These are phyloP conservation scores for Rosa multiflora DNA, from an alignment of 306 rosid species.

Conservation along the genomic window DNA sequence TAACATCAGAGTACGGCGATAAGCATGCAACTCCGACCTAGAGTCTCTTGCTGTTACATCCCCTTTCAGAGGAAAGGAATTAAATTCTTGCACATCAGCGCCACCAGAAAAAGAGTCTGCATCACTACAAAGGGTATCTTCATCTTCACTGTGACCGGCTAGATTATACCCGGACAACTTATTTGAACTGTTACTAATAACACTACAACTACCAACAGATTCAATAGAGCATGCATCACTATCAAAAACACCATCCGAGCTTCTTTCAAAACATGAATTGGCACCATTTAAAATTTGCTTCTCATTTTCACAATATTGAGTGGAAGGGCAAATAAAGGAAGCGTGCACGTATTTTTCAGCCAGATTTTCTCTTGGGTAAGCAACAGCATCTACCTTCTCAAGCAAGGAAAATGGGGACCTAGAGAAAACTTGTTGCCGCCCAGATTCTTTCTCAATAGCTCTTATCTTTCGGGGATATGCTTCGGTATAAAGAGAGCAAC, in stretches of 20 bases:
- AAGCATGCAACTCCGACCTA: slow-evolving; percentile 78
- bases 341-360: background rate
- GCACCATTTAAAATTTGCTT: slow-evolving; percentile 35
- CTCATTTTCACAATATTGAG: slow-evolving; percentile 12
- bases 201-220: slow-evolving; percentile 80
- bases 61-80: slow-evolving; percentile 33
- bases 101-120: slow-evolving; percentile 56
- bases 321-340: background rate
- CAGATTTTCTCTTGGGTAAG: slow-evolving; percentile 43
- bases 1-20: slow-evolving; percentile 55
- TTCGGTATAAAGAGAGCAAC: slow-evolving; percentile 20
- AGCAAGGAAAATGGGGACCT: slow-evolving; percentile 27
- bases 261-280: slow-evolving; percentile 40
- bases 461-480: slow-evolving; percentile 56
- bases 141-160: slow-evolving; percentile 53
- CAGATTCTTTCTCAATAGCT: slow-evolving; percentile 40
- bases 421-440: slow-evolving; percentile 26
- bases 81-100: slow-evolving; percentile 40
- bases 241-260: slow-evolving; percentile 45
- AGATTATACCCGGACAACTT: slow-evolving; percentile 34
- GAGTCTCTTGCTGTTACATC: slow-evolving; percentile 44
- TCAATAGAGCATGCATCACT: slow-evolving; percentile 49
- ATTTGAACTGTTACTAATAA: slow-evolving; percentile 38
- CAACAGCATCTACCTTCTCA: slow-evolving; percentile 75
- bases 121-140: slow-evolving; percentile 47